Evolutionary conservation across 495 filamentous ascomycete genomes (phyloP).

Genomic region (Arthonia radiata): DNA sequence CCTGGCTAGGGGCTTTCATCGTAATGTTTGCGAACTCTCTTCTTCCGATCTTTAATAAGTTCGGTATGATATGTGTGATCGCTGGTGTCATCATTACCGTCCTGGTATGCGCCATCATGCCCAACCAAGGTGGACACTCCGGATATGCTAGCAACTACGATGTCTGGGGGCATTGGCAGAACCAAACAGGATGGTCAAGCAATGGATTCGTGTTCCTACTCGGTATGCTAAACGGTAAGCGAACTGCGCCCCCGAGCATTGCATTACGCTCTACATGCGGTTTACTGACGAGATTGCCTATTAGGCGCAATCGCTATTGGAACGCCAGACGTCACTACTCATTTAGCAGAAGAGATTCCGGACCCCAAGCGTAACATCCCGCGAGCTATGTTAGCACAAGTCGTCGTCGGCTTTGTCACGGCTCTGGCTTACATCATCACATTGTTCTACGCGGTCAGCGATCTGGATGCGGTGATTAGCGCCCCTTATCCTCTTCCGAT

Average conservation of each 20-base stretch:
- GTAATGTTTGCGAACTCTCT: conserved; percentile 46
- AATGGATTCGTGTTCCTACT: conserved; percentile 55
- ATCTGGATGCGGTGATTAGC: conserved; percentile 15
- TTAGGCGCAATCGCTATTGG: conserved; percentile 64
- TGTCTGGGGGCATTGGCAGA: conserved; percentile 16
- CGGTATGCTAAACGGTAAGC: conserved; percentile 73
- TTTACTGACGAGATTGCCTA: too few species aligned
- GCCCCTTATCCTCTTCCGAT: conserved; percentile 42
- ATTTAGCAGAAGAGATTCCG: conserved; percentile 14
- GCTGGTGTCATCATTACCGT: conserved; percentile 45
- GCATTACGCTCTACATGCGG: too few species aligned
- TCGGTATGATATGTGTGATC: conserved; percentile 45
- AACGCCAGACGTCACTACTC: conserved; percentile 26
- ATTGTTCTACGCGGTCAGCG: conserved; percentile 26
- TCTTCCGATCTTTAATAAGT: conserved; percentile 37
- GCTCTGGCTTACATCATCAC: conserved; percentile 25
- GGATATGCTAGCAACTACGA: conserved; percentile 11
- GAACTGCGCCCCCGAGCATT: too few species aligned
- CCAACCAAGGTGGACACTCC: conserved; percentile 30
- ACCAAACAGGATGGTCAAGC: conserved; percentile 46
- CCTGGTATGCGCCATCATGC: conserved; percentile 54
- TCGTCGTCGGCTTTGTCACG: conserved; percentile 23
- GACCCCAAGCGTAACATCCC: conserved; percentile 21
- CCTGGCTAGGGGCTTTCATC: conserved; percentile 36
- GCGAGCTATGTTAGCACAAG: conserved; percentile 25